These are phyloP conservation scores for Hymenoscyphus scutula DNA, from an alignment of 2,329 filamentous ascomycete genomes.

Conservation along the genomic window DNA sequence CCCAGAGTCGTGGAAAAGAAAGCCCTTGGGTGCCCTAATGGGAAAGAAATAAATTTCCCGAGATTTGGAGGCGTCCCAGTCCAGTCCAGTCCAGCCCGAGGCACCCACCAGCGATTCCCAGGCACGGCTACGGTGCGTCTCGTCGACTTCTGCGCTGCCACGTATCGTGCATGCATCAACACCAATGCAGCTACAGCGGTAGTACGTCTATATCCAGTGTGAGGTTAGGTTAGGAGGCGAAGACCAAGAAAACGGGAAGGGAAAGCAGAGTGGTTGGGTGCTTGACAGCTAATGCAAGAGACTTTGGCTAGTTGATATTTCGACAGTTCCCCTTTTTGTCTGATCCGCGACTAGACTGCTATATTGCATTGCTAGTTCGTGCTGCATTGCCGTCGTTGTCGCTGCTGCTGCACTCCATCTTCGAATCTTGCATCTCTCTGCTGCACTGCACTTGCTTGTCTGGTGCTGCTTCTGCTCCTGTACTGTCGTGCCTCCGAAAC, in stretches of 20 bases:
- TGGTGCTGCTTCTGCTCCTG: slow-evolving; percentile 16
- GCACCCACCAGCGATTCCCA: slow-evolving; percentile 15
- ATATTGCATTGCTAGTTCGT: neutral
- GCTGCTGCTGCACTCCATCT: slow-evolving; percentile 9
- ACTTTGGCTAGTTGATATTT: slow-evolving; percentile 19
- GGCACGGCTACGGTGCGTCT: neutral
- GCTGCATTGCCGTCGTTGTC: neutral
- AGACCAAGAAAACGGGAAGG: slow-evolving; percentile 9
- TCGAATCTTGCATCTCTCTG: slow-evolving; percentile 11
- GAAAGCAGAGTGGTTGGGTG: slow-evolving; percentile 23
- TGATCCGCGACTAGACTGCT: slow-evolving; percentile 9
- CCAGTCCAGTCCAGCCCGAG: slow-evolving; percentile 9
- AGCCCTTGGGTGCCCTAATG: neutral
- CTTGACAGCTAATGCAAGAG: neutral
- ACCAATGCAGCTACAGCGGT: slow-evolving; percentile 28
- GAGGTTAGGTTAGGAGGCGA: slow-evolving; percentile 23
- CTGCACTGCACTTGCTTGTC: slow-evolving; percentile 14
- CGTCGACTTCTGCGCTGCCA: slow-evolving; percentile 22
- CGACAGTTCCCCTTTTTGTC: slow-evolving; percentile 13
- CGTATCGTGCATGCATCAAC: slow-evolving; percentile 33
- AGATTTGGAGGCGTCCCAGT: neutral
- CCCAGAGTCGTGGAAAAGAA: neutral
- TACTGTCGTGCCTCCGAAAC: slow-evolving; percentile 15
- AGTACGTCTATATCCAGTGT: slow-evolving; percentile 28
- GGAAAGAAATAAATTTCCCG: neutral